These are phyloP conservation scores for Claviceps lovelessii DNA, from an alignment of 2,329 filamentous ascomycete genomes.

Conservation along the genomic window DNA sequence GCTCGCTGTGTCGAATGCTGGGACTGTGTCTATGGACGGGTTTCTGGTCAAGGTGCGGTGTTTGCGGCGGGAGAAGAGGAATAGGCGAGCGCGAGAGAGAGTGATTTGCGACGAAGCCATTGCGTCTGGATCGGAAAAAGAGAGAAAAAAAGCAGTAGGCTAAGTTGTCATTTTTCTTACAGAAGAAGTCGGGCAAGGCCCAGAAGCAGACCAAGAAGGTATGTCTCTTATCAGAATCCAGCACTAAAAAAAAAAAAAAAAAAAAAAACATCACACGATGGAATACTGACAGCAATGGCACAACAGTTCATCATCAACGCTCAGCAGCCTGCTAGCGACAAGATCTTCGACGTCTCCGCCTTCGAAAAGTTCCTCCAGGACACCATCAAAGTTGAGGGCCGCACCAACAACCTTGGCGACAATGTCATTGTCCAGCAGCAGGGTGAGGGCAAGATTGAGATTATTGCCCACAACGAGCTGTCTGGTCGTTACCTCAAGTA, in stretches of 20 bases:
- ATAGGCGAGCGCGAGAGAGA: not conserved
- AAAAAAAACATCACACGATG: not conserved
- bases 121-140: constrained; percentile 6
- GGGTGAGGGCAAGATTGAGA: constrained; percentile 95
- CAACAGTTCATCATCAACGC: constrained; percentile 95
- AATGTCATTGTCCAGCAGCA: constrained; percentile 77
- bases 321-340: constrained; percentile 93
- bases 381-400: constrained; percentile 98
- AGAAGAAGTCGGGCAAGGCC: constrained; percentile 54
- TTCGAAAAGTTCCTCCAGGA: constrained; percentile 99
- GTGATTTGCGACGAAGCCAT: not conserved
- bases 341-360: constrained; percentile 98
- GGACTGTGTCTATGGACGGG: not conserved
- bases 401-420: constrained; percentile 95
- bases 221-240: constrained; percentile 10
- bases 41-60: not conserved
- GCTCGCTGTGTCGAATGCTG: not conserved
- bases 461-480: constrained; percentile 94
- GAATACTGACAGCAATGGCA: not conserved
- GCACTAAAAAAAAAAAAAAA: not conserved
- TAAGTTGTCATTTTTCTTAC: constrained; percentile 49
- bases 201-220: constrained; percentile 84
- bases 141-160: constrained; percentile 67
- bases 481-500: constrained; percentile 99
- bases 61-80: not conserved